Evolutionary conservation across 192 early-diverging fungal genomes (phyloP).

Genomic region (Dissophora globulifera): DNA sequence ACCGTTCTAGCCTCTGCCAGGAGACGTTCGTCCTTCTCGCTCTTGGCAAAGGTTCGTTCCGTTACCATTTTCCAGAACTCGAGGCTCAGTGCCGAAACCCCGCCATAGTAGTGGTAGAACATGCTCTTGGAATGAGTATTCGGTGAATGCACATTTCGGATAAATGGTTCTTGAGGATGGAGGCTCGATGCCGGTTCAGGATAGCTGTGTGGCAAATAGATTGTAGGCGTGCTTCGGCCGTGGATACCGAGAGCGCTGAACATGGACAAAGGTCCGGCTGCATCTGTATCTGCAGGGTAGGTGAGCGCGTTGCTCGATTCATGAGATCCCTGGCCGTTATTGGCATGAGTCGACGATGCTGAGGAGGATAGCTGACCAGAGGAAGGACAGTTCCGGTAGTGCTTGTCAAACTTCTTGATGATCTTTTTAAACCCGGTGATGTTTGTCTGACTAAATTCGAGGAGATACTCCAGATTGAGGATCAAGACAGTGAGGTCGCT

Average conservation of each 20-base stretch:
- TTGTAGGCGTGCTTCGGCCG: slow-evolving; percentile 34
- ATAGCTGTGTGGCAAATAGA: slow-evolving; percentile 33
- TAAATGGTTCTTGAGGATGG: slow-evolving; percentile 42
- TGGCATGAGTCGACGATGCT: slow-evolving; percentile 14
- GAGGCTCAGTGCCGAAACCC: slow-evolving; percentile 49
- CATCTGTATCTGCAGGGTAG: slow-evolving; percentile 16
- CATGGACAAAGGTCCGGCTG: slow-evolving; percentile 16
- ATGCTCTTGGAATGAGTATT: slow-evolving; percentile 22
- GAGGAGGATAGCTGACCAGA: slow-evolving; percentile 3
- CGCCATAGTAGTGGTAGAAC: slow-evolving; percentile 39
- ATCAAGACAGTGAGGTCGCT: slow-evolving; percentile 45
- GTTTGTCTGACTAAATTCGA: slow-evolving; percentile 68
- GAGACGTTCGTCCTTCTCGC: slow-evolving; percentile 63
- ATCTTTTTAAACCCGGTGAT: slow-evolving; percentile 73
- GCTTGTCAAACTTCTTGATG: slow-evolving; percentile 71
- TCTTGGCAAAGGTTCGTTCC: slow-evolving; percentile 62
- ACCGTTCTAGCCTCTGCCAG: slow-evolving; percentile 62
- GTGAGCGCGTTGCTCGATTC: slow-evolving; percentile 4
- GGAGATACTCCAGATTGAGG: slow-evolving; percentile 50
- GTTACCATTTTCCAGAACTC: slow-evolving; percentile 66
- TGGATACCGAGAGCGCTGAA: slow-evolving; percentile 33
- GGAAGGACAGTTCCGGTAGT: slow-evolving; percentile 32
- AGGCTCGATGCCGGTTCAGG: slow-evolving; percentile 25
- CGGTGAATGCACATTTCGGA: slow-evolving; percentile 34
- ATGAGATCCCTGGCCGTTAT: background rate